Evolutionary conservation across 1,284 basidiomycete genomes (phyloP).

Genomic region (Fistulina hepatica): DNA sequence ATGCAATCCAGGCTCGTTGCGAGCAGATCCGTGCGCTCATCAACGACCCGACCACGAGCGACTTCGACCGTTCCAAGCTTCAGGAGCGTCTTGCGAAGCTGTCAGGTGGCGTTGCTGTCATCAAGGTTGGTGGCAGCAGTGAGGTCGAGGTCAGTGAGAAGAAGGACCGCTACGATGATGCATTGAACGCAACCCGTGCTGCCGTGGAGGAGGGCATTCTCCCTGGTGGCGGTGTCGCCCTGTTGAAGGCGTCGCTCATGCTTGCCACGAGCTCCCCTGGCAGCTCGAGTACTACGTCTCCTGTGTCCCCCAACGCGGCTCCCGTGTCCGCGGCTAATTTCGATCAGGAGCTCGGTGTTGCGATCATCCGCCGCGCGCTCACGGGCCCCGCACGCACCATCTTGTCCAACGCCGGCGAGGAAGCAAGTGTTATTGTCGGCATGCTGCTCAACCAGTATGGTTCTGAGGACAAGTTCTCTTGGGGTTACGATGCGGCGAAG

Average conservation of each 20-base stretch:
- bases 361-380: conserved; percentile 85
- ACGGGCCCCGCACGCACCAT: conserved; percentile 83
- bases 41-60: conserved; percentile 76
- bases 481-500: conserved; percentile 88
- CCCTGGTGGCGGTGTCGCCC: conserved; percentile 88
- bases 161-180: conserved; percentile 99
- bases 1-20: conserved; percentile 78
- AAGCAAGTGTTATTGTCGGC: conserved; percentile 89
- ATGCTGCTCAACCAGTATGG: conserved; percentile 67
- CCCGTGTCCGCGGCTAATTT: conserved; percentile 83
- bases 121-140: conserved; percentile 89
- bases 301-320: conserved; percentile 43
- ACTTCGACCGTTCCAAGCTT: conserved; percentile 93
- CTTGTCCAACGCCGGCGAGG: conserved; percentile 91
- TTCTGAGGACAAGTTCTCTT: conserved; percentile 57
- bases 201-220: conserved; percentile 98
- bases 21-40: conserved; percentile 90
- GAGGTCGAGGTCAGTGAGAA: conserved; percentile 99
- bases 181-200: conserved; percentile 92
- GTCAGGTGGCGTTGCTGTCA: conserved; percentile 92
- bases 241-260: conserved; percentile 81
- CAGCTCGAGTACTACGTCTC: conserved; percentile 26
- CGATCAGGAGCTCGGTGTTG: conserved; percentile 94
- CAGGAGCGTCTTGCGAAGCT: conserved; percentile 97
- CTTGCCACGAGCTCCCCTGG: conserved; percentile 54